Percentiles rank a stretch among this genome's conserved stretches.
phyloP scores from a whole-genome alignment of 805 yeast genomes.

The Saccharomycopsis malanga region DNA sequence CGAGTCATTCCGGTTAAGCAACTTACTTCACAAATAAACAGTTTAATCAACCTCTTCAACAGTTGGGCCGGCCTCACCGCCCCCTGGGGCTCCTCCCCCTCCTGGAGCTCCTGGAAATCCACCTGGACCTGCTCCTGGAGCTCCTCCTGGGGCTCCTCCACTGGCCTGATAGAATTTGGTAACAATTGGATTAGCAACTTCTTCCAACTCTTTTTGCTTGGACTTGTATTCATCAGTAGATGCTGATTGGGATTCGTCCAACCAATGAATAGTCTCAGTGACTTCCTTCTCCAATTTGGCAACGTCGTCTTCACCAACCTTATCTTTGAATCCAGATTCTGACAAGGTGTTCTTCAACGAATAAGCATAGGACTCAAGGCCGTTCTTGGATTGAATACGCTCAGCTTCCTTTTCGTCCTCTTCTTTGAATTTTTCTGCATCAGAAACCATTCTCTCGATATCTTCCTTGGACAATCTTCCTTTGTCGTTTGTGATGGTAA shows the following conservation, averaged over 20 bases:
- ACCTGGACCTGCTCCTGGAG: slow-evolving; percentile 51
- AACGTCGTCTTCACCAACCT: slow-evolving; percentile 63
- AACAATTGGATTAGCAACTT: slow-evolving; percentile 93
- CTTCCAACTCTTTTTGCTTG: slow-evolving; percentile 94
- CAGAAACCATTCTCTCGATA: slow-evolving; percentile 95
- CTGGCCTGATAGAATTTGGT: slow-evolving; percentile 95
- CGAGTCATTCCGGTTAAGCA: neutral
- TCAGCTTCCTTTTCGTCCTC: slow-evolving; percentile 93
- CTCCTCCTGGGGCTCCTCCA: slow-evolving; percentile 48
- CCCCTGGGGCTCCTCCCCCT: slow-evolving; percentile 40
- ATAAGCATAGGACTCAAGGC: slow-evolving; percentile 91
- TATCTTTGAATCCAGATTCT: slow-evolving; percentile 74
- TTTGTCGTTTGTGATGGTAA: slow-evolving; percentile 96
- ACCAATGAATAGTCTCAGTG: slow-evolving; percentile 84
- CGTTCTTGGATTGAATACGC: slow-evolving; percentile 92
- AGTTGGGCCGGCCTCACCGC: slow-evolving; percentile 55
- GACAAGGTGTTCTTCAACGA: slow-evolving; percentile 77
- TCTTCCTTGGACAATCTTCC: slow-evolving; percentile 98
- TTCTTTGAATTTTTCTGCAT: slow-evolving; percentile 96
- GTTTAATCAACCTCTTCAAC: slow-evolving; percentile 73
- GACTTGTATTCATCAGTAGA: slow-evolving; percentile 86
- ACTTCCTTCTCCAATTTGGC: slow-evolving; percentile 70
- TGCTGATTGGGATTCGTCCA: slow-evolving; percentile 90
- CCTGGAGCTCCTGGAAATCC: slow-evolving; percentile 47
- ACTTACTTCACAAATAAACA: neutral